Evolutionary conservation across 2,329 filamentous ascomycete species (phyloP).

Genomic region (Stemphylium vesicarium): DNA sequence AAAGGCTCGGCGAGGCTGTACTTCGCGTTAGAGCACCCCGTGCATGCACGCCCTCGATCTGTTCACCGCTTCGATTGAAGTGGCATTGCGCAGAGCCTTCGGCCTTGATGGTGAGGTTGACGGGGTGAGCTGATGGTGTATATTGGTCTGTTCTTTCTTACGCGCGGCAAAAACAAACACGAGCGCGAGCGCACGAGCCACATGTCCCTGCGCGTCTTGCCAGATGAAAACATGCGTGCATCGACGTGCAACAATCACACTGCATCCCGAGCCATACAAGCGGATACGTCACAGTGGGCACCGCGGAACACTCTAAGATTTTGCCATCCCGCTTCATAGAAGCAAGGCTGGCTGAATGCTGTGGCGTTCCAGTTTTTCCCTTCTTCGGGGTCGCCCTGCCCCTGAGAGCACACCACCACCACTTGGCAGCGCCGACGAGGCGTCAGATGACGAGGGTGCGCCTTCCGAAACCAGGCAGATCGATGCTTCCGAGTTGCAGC

Average conservation of each 20-base stretch:
- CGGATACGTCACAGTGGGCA: slow-evolving; percentile 7
- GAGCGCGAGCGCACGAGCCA: background rate
- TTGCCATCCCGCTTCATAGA: background rate
- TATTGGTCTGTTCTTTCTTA: slow-evolving; percentile 1
- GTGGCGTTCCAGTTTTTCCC: slow-evolving; percentile 10
- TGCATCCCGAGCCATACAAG: slow-evolving; percentile 3
- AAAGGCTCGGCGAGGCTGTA: slow-evolving; percentile 5
- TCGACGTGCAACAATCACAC: slow-evolving; percentile 5
- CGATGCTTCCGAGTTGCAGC: slow-evolving; percentile 8
- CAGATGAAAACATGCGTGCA: slow-evolving; percentile 5
- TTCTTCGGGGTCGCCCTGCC: slow-evolving; percentile 10
- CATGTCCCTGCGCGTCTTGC: background rate
- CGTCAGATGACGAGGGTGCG: slow-evolving; percentile 3
- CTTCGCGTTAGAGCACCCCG: background rate
- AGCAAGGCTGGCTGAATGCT: slow-evolving; percentile 2
- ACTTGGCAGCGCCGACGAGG: slow-evolving; percentile 1
- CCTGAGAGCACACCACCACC: slow-evolving; percentile 12
- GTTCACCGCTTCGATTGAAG: background rate
- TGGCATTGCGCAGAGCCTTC: slow-evolving; percentile 1
- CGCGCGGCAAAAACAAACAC: slow-evolving; percentile 3
- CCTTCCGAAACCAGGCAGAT: slow-evolving; percentile 2
- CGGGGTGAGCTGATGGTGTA: background rate
- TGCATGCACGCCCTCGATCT: background rate
- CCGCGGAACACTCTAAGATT: background rate
- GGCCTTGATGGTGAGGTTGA: background rate